These are phyloP conservation scores for Nicotiana tomentosiformis DNA, from an alignment of 257 asterid species.

Conservation along the genomic window DNA sequence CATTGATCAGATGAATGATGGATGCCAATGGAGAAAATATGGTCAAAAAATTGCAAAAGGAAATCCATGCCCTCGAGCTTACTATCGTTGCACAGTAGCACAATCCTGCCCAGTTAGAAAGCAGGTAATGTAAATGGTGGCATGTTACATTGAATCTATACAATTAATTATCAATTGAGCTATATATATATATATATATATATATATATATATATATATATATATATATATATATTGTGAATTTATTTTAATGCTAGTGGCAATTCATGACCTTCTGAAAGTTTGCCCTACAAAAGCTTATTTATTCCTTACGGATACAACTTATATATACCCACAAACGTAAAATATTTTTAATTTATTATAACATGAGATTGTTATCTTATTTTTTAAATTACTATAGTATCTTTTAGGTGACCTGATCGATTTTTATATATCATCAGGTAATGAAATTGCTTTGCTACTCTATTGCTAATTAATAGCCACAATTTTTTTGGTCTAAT, in stretches of 20 bases:
- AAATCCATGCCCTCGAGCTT: constrained; percentile 39
- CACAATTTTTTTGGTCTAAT: not conserved
- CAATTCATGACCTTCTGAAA: not conserved
- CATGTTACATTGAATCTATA: not conserved
- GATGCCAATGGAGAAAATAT: constrained; percentile 46
- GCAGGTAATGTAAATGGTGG: constrained; percentile 16
- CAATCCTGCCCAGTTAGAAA: constrained; percentile 34
- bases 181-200: too few species aligned
- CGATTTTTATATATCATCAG: not conserved
- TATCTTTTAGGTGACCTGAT: not conserved
- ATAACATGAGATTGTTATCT: not conserved
- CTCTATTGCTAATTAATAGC: not conserved
- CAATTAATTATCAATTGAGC: not conserved
- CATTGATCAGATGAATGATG: constrained; percentile 54
- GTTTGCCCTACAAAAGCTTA: not conserved
- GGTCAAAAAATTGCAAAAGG: constrained; percentile 40
- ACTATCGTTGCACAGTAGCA: constrained; percentile 37
- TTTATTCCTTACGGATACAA: not conserved
- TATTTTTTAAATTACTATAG: not conserved
- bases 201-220: too few species aligned
- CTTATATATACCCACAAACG: not conserved
- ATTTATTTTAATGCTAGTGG: not conserved
- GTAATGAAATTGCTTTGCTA: not conserved
- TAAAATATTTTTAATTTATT: not conserved
- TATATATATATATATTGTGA: not conserved